A percentile compares a stretch with the other conserved stretches of the same genome.
Conservation (phyloP, 148 eudicot species). For the Rhododendron williamsianum region DNA sequence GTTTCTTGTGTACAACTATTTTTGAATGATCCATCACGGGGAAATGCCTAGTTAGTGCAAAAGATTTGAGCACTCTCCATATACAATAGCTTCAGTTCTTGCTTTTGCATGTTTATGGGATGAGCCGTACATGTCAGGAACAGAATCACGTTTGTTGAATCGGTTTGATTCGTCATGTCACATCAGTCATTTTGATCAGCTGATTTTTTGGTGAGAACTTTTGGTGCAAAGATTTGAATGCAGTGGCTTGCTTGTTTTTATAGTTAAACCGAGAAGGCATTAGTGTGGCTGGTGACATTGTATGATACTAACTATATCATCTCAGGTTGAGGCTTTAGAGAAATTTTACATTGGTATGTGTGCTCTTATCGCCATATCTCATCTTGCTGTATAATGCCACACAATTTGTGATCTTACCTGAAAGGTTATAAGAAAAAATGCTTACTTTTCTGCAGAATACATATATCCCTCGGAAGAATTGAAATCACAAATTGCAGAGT, state of each 20-base stretch:
- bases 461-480: constrained; percentile 74
- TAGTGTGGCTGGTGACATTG: neutral
- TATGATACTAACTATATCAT: no score
- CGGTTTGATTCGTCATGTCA: neutral
- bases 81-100: neutral
- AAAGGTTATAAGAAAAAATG: neutral
- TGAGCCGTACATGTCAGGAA: neutral
- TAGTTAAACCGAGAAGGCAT: neutral
- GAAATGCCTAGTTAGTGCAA: neutral
- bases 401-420: no score
- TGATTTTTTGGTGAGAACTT: neutral
- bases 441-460: constrained; percentile 49
- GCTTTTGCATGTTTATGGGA: neutral
- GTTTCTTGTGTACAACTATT: no score
- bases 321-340: no score
- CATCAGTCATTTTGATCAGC: neutral
- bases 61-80: neutral
- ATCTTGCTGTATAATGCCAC: no score
- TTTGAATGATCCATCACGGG: no score
- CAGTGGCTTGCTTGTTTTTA: neutral
- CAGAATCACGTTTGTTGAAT: neutral
- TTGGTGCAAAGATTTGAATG: neutral
- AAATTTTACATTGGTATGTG: no score
- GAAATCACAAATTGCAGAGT: constrained; percentile 62
- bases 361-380: no score